Evolutionary conservation across 345 rosid genomes (phyloP).

Genomic region (Boechera divaricarpa): DNA sequence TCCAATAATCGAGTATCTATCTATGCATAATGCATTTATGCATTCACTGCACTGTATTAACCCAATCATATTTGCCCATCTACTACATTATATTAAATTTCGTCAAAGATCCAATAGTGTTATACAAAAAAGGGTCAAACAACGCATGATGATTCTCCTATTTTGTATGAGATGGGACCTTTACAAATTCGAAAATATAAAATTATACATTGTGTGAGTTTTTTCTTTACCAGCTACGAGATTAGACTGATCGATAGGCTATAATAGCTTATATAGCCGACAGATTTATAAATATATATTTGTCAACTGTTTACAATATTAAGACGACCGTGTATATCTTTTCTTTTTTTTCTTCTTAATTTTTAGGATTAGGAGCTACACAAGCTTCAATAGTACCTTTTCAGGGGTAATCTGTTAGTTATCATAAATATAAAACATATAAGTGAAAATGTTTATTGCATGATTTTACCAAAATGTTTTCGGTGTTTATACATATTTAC

Average conservation of each 20-base stretch:
- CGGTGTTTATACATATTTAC: neutral
- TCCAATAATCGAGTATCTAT: slow-evolving; percentile 21
- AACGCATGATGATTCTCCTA: slow-evolving; percentile 5
- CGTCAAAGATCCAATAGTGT: slow-evolving; percentile 25
- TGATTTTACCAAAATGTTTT: neutral
- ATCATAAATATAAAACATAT: neutral
- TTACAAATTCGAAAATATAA: neutral
- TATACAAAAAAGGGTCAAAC: slow-evolving; percentile 4
- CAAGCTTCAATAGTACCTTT: neutral
- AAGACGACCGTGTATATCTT: too few species aligned
- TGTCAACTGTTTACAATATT: too few species aligned
- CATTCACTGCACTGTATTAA: slow-evolving; percentile 31
- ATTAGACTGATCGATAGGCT: neutral
- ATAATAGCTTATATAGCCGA: neutral
- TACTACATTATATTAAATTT: slow-evolving; percentile 16
- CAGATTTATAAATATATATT: too few species aligned
- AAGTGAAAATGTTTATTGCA: neutral
- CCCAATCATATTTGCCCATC: slow-evolving; percentile 35
- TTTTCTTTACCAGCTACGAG: neutral
- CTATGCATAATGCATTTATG: slow-evolving; percentile 21
- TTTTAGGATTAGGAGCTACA: neutral
- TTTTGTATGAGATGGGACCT: neutral
- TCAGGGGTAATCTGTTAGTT: neutral
- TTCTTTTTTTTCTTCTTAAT: too few species aligned
- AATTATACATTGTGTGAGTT: neutral